These are phyloP conservation scores for Apiospora phragmitis DNA, from an alignment of 2,329 filamentous ascomycete species.

Conservation along the genomic window DNA sequence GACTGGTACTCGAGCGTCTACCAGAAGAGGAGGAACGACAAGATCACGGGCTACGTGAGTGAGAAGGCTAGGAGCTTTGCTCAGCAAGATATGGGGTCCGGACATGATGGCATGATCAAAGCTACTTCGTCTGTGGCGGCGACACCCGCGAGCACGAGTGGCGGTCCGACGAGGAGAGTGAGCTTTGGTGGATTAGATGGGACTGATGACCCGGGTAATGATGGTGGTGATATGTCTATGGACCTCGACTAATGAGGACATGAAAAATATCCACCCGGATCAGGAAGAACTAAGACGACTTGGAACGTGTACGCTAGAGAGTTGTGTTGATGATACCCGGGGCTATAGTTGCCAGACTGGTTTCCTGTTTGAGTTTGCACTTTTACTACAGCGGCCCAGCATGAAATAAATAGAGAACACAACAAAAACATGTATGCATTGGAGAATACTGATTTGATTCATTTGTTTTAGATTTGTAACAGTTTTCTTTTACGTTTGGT, in stretches of 20 bases:
- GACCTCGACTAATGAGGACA: background rate
- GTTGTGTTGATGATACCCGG: background rate
- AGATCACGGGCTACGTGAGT: background rate
- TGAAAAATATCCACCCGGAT: background rate
- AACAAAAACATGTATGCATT: background rate
- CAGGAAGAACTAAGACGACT: background rate
- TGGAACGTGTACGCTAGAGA: background rate
- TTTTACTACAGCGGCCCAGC: background rate
- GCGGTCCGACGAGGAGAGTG: background rate
- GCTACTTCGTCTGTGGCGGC: background rate
- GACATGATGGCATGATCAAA: background rate
- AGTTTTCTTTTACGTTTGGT: background rate
- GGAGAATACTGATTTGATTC: background rate
- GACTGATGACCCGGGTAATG: background rate
- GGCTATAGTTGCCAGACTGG: background rate
- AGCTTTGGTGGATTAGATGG: background rate
- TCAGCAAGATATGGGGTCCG: background rate
- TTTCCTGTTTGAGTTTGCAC: background rate
- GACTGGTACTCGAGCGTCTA: constrained; percentile 3
- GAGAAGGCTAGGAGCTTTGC: constrained; percentile 3
- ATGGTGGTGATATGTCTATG: background rate
- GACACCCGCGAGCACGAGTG: background rate
- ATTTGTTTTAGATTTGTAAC: background rate
- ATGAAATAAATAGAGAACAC: background rate
- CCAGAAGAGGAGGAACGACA: background rate